Evolutionary conservation across 2,329 filamentous ascomycete species (phyloP), one percentile per base, ranked within the genome.

Genomic region (Claviceps purpurea): DNA sequence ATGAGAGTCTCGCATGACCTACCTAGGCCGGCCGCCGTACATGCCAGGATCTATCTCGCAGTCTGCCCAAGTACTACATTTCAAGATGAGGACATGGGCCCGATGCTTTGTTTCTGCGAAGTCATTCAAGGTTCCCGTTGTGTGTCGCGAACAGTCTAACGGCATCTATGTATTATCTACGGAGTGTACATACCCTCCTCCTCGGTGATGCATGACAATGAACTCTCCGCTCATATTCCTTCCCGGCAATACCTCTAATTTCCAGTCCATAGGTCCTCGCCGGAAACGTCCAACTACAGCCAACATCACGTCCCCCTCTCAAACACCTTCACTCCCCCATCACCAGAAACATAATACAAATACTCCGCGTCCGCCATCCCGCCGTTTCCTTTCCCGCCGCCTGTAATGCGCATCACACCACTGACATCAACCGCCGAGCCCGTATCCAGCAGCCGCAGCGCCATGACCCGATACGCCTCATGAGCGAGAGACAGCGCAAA

Each of bases 371-470:
- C 44, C 4, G 26, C 6, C 44, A n/a, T 18, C 8, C 50, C 56
- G 30, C 62, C 61, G 10, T 56, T 53, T 43, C 58, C 61, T 24
- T 62, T 64, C 16, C 66, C 70, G 3, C 82, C 82, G 45, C 75
- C 73, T 18, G 85, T 90, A 49, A 93, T 74, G 58, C 89, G 78
- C 56, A 96, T 62, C 44, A 95, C 89, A 2, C 91, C 91, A 68
- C 87, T 95, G 37, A 97, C 87, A 68, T 96, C 91, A 64, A 78
- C 84, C 56, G 91, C 90, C n/a, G 83, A 82, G 0, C 91, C 91
- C 0, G 89, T 95, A 62, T 95, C 89, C 55, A 97, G 67, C 61
- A 84, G 76, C 50, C 90, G 75, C 53, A 93, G 70, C 55, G 86
- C 80, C 60, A 95, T 68, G 3, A 91, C 76, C 56, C 78, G 73